A percentile compares a stretch with the other conserved stretches of the same genome.
Conservation (phyloP, 495 filamentous ascomycete genomes). For the Penicillium chermesinum region DNA sequence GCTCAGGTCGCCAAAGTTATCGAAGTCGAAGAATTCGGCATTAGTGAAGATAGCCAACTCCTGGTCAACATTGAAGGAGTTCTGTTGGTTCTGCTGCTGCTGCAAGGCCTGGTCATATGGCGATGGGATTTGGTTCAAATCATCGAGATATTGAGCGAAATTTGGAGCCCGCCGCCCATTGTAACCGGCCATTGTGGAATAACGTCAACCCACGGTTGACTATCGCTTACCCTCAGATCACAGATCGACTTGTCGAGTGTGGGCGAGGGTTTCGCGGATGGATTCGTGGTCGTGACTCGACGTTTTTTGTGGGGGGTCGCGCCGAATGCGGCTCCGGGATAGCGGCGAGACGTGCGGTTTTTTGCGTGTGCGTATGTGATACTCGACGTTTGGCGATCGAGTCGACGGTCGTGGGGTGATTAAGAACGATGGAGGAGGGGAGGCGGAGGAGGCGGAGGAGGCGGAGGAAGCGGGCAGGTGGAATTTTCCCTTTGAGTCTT, state of each 20-base stretch:
- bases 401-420: conserved; percentile 4
- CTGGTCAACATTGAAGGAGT: conserved; percentile 59
- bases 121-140: conserved; percentile 73
- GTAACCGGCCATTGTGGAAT: conserved; percentile 57
- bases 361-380: too few species aligned
- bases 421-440: conserved; percentile 6
- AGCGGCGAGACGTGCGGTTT: too few species aligned
- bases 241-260: background rate
- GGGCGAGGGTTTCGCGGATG: conserved; percentile 1
- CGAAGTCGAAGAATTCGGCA: conserved; percentile 89
- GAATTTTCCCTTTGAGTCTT: conserved; percentile 18
- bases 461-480: conserved; percentile 4
- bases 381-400: background rate
- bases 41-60: conserved; percentile 91
- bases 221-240: background rate
- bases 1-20: conserved; percentile 47
- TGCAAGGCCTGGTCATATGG: conserved; percentile 60
- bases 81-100: conserved; percentile 43
- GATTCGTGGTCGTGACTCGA: conserved; percentile 11
- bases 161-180: conserved; percentile 69
- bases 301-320: conserved; percentile 1
- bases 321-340: conserved; percentile 26
- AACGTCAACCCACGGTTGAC: conserved; percentile 1
- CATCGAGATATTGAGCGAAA: conserved; percentile 81
- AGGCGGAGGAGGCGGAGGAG: conserved; percentile 7